These are phyloP conservation scores for Boletus insuetus DNA, from an alignment of 768 basidiomycete species.

Conservation along the genomic window DNA sequence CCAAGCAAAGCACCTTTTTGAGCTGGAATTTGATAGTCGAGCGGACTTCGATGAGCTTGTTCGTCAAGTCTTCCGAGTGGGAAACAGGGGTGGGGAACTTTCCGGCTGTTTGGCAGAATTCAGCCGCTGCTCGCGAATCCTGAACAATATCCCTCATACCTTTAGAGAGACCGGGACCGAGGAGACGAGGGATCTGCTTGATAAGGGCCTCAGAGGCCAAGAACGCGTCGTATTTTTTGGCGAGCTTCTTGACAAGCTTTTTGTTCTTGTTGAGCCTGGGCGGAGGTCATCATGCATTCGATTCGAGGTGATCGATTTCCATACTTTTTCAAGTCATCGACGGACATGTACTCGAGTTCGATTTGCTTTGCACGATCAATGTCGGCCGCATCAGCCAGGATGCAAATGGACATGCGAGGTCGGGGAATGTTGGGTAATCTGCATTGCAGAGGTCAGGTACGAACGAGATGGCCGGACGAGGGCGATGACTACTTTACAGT, in stretches of 20 bases:
- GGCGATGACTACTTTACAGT: slow-evolving; percentile 77
- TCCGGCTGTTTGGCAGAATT: slow-evolving; percentile 58
- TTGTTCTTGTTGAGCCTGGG: slow-evolving; percentile 97
- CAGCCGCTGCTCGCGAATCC: background rate
- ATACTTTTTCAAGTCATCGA: slow-evolving; percentile 98
- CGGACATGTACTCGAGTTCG: slow-evolving; percentile 98
- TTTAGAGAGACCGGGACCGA: slow-evolving; percentile 99
- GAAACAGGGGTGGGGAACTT: slow-evolving; percentile 99
- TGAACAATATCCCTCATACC: slow-evolving; percentile 42
- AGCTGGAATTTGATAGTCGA: slow-evolving; percentile 99
- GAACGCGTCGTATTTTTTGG: slow-evolving; percentile 99
- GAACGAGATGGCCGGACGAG: background rate
- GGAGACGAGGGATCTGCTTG: slow-evolving; percentile 99
- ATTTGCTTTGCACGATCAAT: slow-evolving; percentile 99
- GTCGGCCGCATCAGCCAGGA: slow-evolving; percentile 98
- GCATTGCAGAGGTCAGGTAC: background rate
- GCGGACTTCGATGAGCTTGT: slow-evolving; percentile 93
- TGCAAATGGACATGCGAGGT: slow-evolving; percentile 99
- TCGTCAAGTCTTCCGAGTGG: slow-evolving; percentile 82
- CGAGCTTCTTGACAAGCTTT: slow-evolving; percentile 99
- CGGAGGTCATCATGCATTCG: background rate
- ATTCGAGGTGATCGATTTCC: slow-evolving; percentile 16
- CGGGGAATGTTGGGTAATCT: slow-evolving; percentile 97
- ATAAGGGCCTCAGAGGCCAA: slow-evolving; percentile 95
- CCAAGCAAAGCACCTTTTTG: slow-evolving; percentile 98